Percentiles rank a stretch among this genome's conserved stretches.
These are phyloP conservation scores for Nissolia schottii DNA, from an alignment of 306 rosid species.

Conservation along the genomic window DNA sequence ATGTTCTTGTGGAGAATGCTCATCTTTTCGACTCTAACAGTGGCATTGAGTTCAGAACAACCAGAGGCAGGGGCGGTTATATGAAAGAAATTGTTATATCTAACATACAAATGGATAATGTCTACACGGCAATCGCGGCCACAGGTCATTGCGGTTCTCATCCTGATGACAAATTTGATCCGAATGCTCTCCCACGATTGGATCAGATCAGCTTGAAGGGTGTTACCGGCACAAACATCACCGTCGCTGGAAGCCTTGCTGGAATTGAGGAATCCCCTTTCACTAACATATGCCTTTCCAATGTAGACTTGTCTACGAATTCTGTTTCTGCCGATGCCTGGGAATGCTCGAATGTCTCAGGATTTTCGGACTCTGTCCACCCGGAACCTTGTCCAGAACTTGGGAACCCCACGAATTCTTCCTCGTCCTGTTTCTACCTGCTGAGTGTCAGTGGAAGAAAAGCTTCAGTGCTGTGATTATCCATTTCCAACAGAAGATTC, in stretches of 20 bases:
- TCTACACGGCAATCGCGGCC: slow-evolving; percentile 62
- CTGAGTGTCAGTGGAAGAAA: slow-evolving; percentile 39
- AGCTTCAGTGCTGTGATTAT: slow-evolving; percentile 46
- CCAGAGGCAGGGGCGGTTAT: slow-evolving; percentile 89
- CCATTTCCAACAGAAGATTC: slow-evolving; percentile 34
- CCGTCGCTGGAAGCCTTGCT: slow-evolving; percentile 60
- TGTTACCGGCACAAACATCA: slow-evolving; percentile 65
- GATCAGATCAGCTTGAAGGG: slow-evolving; percentile 58
- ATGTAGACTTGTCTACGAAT: slow-evolving; percentile 57
- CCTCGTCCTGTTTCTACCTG: slow-evolving; percentile 51
- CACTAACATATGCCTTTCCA: slow-evolving; percentile 72
- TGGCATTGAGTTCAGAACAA: slow-evolving; percentile 75
- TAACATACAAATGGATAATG: slow-evolving; percentile 58
- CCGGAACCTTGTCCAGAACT: slow-evolving; percentile 86
- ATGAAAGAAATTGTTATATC: slow-evolving; percentile 58
- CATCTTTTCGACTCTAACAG: slow-evolving; percentile 55
- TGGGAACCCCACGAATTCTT: slow-evolving; percentile 37
- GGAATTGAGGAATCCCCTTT: slow-evolving; percentile 92
- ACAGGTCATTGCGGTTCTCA: slow-evolving; percentile 76
- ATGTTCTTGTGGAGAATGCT: slow-evolving; percentile 65
- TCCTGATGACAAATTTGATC: slow-evolving; percentile 88
- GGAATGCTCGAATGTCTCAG: slow-evolving; percentile 82
- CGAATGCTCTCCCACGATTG: slow-evolving; percentile 71
- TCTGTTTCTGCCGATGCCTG: slow-evolving; percentile 51
- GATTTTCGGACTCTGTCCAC: slow-evolving; percentile 64